Base-by-base conservation (phyloP, 768 basidiomycete species). In the Floccularia luteovirens region DNA sequence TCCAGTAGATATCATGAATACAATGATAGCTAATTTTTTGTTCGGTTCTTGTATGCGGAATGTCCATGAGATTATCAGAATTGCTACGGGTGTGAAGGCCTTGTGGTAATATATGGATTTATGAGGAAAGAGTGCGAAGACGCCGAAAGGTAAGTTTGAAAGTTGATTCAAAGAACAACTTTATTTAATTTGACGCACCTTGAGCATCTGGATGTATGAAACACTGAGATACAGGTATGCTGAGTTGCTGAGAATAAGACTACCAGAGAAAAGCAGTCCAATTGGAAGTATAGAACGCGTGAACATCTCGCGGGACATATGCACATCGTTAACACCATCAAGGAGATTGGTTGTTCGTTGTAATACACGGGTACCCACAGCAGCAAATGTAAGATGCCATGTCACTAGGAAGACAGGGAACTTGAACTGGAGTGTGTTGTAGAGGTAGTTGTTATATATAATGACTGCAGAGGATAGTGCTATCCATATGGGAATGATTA, bases 141-240 rank as follows among this genome's bases (percentile, higher is more conserved):
- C 93, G 52, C 27, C 13, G 12, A 17, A 24, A 25, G 35, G 2
- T 5, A 20, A 27, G n/a, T 12, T 11, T 17, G 34, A 27, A 7
- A 16, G 31, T 31, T 24, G 20, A 14, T 21, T 16, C 33, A 24
- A 10, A 24, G 31, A 16, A 22, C 8, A 22, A 27, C 36, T 38
- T 28, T 14, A 19, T 12, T 32, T 36, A 28, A 13, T 14, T 20
- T 31, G 11, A 49, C 67, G 24, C 27, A 82, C 85, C 76, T 91
- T 91, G 58, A 93, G 79, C 90, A 97, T 90, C 61, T 98, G 94
- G 50, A 98, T 97, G 62, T 94, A 98, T 0, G 89, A 79, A 8
- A 94, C 90, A 48, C 81, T 84, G 48, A 98, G 77, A 52, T 90
- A 82, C 16, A 96, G 79, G 60, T 93, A 94, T 2, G 91, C 91